phyloP scores from a whole-genome alignment of 75 land plant genomes.

The Selaginella moellendorffii region DNA sequence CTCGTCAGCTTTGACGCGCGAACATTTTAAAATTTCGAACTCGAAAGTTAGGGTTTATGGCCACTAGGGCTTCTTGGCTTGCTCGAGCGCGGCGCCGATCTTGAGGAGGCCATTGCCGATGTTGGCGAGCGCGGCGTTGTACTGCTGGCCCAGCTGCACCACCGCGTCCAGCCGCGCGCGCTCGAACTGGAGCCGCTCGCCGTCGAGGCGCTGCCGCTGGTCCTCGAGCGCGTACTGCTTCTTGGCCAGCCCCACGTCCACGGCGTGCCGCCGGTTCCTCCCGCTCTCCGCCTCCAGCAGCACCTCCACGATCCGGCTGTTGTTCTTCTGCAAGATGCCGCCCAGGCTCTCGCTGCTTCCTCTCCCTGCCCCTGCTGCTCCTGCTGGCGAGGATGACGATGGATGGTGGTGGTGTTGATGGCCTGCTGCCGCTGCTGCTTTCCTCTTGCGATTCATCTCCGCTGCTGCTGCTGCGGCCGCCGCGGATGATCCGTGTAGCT shows the following conservation, averaged over 20 bases:
- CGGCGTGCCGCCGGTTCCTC: background rate
- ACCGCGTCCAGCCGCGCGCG: background rate
- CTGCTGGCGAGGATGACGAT: background rate
- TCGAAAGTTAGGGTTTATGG: too few species aligned
- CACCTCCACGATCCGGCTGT: constrained; percentile 6
- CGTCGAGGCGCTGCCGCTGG: background rate
- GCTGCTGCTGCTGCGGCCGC: background rate
- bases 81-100: background rate
- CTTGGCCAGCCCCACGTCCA: background rate
- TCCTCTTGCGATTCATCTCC: background rate
- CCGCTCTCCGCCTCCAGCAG: background rate
- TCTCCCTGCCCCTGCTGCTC: background rate
- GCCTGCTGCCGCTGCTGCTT: too few species aligned
- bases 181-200: background rate
- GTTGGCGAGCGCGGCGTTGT: background rate
- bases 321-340: background rate
- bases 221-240: background rate
- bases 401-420: background rate
- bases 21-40: too few species aligned
- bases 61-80: too few species aligned
- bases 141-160: background rate
- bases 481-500: background rate
- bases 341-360: background rate
- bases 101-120: constrained; percentile 5
- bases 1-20: too few species aligned